Evolutionary conservation across 1,139 yeast genomes (phyloP).

Genomic region (Diutina ranongensis): DNA sequence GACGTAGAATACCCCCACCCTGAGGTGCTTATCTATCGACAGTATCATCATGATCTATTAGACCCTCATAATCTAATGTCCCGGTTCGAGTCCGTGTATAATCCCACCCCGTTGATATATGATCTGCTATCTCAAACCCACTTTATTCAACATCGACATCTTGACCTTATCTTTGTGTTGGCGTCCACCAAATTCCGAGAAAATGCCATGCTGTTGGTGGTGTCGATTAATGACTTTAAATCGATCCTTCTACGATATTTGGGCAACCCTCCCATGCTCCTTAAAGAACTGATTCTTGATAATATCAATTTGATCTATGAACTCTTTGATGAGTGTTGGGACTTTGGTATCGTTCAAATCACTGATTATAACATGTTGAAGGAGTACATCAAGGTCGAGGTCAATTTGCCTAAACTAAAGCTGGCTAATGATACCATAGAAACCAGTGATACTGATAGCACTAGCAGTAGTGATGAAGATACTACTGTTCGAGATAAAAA

Average conservation of each 20-base stretch:
- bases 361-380: constrained; percentile 34
- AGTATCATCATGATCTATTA: constrained; percentile 25
- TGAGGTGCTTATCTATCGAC: constrained; percentile 25
- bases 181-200: constrained; percentile 16
- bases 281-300: constrained; percentile 26
- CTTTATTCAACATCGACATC: constrained; percentile 17
- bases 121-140: constrained; percentile 22
- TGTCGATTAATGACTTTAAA: constrained; percentile 25
- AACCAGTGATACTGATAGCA: not conserved
- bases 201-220: constrained; percentile 33
- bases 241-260: constrained; percentile 22
- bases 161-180: constrained; percentile 22
- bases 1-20: constrained; percentile 20
- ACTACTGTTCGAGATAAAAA: constrained; percentile 7
- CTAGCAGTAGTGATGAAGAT: constrained; percentile 8
- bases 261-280: not conserved
- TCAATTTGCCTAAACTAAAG: constrained; percentile 18
- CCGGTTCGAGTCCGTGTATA: constrained; percentile 18
- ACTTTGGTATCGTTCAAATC: constrained; percentile 30
- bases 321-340: constrained; percentile 35
- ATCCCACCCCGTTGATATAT: constrained; percentile 22
- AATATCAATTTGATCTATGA: constrained; percentile 30
- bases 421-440: not conserved
- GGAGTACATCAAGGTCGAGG: constrained; percentile 32
- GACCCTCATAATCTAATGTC: constrained; percentile 16